These are phyloP conservation scores for Scleroderma bovista DNA, from an alignment of 768 basidiomycete species.

Conservation along the genomic window DNA sequence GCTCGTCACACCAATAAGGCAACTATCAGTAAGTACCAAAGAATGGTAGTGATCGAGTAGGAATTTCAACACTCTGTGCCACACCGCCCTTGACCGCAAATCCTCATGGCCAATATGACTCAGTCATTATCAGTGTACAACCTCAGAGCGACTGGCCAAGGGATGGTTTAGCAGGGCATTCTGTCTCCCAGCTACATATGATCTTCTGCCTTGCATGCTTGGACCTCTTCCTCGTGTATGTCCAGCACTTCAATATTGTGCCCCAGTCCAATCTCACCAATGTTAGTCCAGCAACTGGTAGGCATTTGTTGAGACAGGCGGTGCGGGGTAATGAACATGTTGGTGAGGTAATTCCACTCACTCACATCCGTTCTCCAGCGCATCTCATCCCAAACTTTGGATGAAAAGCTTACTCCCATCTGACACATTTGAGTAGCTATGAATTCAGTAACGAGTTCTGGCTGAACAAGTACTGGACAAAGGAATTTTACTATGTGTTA, in stretches of 20 bases:
- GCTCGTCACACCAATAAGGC: no score
- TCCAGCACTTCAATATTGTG: constrained; percentile 20
- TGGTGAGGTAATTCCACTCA: constrained; percentile 26
- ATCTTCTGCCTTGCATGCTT: constrained; percentile 5
- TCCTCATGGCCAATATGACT: constrained; percentile 10
- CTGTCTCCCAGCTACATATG: constrained; percentile 13
- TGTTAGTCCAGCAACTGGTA: constrained; percentile 14
- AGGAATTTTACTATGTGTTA: constrained; percentile 20
- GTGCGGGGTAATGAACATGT: constrained; percentile 20
- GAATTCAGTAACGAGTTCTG: constrained; percentile 19
- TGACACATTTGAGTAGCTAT: constrained; percentile 20
- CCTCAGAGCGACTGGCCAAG: constrained; percentile 10
- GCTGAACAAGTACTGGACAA: constrained; percentile 31
- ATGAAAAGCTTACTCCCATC: constrained; percentile 17
- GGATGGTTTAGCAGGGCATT: constrained; percentile 12
- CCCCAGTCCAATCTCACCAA: constrained; percentile 11
- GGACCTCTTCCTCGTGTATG: constrained; percentile 20
- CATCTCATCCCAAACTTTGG: constrained; percentile 27
- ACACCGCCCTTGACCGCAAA: constrained; percentile 4
- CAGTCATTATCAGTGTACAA: constrained; percentile 9
- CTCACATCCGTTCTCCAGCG: constrained; percentile 14
- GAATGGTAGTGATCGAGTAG: no score
- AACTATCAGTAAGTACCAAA: no score
- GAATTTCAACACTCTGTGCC: no score
- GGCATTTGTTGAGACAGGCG: constrained; percentile 19